phyloP scores from a whole-genome alignment of 2,329 filamentous ascomycete species.

The Fusarium guadeloupense region DNA sequence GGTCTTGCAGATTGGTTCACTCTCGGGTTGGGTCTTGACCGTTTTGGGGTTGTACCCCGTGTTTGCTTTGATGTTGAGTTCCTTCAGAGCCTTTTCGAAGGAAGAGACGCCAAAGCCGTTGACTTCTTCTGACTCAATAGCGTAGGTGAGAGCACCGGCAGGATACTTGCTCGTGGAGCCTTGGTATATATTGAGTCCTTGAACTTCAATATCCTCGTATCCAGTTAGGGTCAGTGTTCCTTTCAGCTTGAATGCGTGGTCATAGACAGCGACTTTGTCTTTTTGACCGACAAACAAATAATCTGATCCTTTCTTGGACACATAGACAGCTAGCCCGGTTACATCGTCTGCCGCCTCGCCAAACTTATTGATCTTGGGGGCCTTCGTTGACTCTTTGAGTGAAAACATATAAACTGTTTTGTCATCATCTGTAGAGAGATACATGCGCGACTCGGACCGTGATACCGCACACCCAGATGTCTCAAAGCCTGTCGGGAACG shows the following conservation, averaged over 20 bases:
- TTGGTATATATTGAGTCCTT: conserved; percentile 56
- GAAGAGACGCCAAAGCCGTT: conserved; percentile 53
- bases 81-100: conserved; percentile 46
- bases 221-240: conserved; percentile 52
- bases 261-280: conserved; percentile 52
- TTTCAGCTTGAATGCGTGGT: conserved; percentile 46
- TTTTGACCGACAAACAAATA: conserved; percentile 55
- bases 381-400: conserved; percentile 50
- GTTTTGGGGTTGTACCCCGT: conserved; percentile 51
- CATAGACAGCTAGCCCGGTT: conserved; percentile 55
- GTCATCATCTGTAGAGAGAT: conserved; percentile 52
- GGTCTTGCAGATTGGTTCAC: conserved; percentile 45
- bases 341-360: conserved; percentile 51
- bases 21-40: conserved; percentile 31
- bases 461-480: conserved; percentile 55
- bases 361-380: conserved; percentile 49
- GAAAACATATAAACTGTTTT: conserved; percentile 51
- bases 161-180: conserved; percentile 47
- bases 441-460: conserved; percentile 48
- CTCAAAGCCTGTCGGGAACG: conserved; percentile 53
- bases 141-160: conserved; percentile 52
- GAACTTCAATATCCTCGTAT: conserved; percentile 52
- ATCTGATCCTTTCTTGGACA: conserved; percentile 49
- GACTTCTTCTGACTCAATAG: conserved; percentile 52
- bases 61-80: conserved; percentile 49